Percentiles rank a stretch among this genome's conserved stretches.
Conservation (phyloP, 331 rosid species). For the Spiraea crenata region DNA sequence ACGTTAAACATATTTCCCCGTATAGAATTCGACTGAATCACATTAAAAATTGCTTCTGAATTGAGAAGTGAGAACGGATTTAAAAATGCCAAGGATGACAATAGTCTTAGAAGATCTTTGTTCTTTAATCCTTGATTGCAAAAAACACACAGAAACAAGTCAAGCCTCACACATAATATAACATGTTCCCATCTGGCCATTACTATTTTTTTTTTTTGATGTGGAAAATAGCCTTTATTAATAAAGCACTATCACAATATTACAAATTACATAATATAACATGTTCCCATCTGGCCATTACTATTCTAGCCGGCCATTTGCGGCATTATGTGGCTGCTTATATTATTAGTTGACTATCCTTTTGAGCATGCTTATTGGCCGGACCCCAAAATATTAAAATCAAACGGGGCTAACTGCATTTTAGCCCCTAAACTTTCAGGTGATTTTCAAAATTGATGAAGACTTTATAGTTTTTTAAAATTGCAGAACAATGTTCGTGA, state of each 20-base stretch:
- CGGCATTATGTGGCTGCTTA: slow-evolving; percentile 10
- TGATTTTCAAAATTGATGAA: too few species aligned
- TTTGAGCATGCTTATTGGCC: slow-evolving; percentile 15
- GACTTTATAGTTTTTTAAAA: too few species aligned
- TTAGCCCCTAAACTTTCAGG: too few species aligned
- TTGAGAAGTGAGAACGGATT: not conserved
- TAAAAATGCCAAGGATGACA: not conserved
- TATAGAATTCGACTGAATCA: too few species aligned
- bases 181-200: slow-evolving; percentile 13
- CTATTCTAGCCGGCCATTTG: slow-evolving; percentile 42
- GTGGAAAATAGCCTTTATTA: too few species aligned
- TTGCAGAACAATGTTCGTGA: too few species aligned
- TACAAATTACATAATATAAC: slow-evolving; percentile 9
- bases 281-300: slow-evolving; percentile 22
- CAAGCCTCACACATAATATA: not conserved
- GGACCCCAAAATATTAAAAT: slow-evolving; percentile 12
- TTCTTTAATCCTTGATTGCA: slow-evolving; percentile 11
- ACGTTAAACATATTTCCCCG: too few species aligned
- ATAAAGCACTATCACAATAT: too few species aligned
- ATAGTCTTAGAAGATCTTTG: not conserved
- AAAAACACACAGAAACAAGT: slow-evolving; percentile 34
- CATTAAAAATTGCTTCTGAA: too few species aligned
- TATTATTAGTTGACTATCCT: not conserved
- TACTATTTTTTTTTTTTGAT: too few species aligned
- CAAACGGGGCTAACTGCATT: not conserved